Conservation (phyloP, 83 land plant species). For the Isoetes engelmannii region DNA sequence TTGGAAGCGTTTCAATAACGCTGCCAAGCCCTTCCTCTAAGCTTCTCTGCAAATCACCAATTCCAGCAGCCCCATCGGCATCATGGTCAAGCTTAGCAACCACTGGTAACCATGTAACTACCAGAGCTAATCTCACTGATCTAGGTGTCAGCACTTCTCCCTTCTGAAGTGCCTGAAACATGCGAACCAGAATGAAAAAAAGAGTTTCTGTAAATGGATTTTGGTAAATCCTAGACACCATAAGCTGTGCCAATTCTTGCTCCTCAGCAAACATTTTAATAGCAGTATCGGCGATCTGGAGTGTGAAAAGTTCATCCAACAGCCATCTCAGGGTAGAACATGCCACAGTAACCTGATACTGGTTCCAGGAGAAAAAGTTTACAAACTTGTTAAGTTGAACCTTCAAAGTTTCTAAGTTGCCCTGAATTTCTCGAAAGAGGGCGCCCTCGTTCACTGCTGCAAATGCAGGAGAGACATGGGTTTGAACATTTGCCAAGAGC, state of each 20-base stretch:
- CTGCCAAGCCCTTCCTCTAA: constrained; percentile 34
- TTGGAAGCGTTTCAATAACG: constrained; percentile 31
- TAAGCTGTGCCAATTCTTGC: constrained; percentile 36
- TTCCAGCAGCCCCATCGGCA: constrained; percentile 21
- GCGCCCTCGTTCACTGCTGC: constrained; percentile 39
- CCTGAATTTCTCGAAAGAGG: constrained; percentile 25
- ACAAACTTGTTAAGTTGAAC: constrained; percentile 30
- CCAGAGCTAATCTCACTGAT: constrained; percentile 27
- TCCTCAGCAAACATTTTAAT: constrained; percentile 37
- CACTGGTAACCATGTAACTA: constrained; percentile 35
- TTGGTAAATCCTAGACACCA: constrained; percentile 37
- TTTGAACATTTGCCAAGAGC: constrained; percentile 32
- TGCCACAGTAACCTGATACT: constrained; percentile 29
- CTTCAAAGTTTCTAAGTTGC: constrained; percentile 29
- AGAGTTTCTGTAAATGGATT: constrained; percentile 40
- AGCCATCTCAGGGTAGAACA: constrained; percentile 40
- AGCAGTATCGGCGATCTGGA: constrained; percentile 36
- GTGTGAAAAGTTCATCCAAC: constrained; percentile 32
- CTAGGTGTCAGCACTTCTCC: constrained; percentile 32
- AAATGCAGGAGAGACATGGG: constrained; percentile 24
- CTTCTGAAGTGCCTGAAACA: constrained; percentile 28
- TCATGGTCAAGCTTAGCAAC: constrained; percentile 34
- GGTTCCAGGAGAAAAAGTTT: constrained; percentile 34
- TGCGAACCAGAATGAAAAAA: constrained; percentile 27
- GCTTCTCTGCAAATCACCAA: constrained; percentile 26